These are phyloP conservation scores for Dryas drummondii DNA, from an alignment of 306 rosid species.

Conservation along the genomic window DNA sequence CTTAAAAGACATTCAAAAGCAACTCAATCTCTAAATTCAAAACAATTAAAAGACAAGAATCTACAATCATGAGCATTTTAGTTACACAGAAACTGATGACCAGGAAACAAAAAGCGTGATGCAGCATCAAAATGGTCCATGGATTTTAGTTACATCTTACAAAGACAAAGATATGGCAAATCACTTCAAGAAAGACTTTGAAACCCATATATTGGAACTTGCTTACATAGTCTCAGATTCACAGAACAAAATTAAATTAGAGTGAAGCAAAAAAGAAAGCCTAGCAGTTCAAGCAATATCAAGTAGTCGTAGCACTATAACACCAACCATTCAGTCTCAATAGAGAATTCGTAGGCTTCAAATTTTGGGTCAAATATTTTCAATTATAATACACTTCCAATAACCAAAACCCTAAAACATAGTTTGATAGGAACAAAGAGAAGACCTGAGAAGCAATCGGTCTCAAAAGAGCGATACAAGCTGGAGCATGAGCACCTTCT, in stretches of 20 bases:
- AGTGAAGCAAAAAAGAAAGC: too few species aligned
- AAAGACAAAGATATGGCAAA: too few species aligned
- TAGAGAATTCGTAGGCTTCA: neutral
- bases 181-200: too few species aligned
- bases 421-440: neutral
- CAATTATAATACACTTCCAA: neutral
- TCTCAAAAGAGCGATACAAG: conserved; percentile 65
- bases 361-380: neutral
- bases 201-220: too few species aligned
- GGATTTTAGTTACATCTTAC: too few species aligned
- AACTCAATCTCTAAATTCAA: conserved; percentile 21
- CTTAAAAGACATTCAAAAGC: conserved; percentile 36
- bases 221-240: too few species aligned
- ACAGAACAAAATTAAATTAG: too few species aligned
- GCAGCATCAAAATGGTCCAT: neutral
- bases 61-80: neutral
- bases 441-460: conserved; percentile 67
- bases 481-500: conserved; percentile 97
- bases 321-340: neutral
- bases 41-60: neutral
- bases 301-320: too few species aligned
- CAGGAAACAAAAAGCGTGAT: neutral
- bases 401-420: conserved; percentile 14
- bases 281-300: too few species aligned
- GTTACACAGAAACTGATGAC: neutral